Conservation (phyloP, 108 stramenopile genomes). For the Pelagomonas calceolata region DNA sequence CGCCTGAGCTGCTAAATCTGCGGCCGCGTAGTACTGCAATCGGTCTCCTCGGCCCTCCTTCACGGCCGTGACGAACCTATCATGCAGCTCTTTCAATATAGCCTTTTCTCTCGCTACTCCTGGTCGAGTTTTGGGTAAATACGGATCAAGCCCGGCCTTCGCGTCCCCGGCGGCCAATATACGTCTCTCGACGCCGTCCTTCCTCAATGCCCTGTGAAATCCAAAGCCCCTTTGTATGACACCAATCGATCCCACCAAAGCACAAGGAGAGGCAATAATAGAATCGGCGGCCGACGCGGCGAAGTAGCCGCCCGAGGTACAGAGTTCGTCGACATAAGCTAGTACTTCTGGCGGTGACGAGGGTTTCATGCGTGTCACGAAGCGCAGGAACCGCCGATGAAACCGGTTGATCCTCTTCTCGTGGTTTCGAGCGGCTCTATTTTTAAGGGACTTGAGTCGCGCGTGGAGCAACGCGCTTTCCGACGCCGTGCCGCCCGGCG, state of each 20-base stretch:
- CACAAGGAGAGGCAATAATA: slow-evolving; percentile 32
- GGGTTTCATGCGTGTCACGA: no score
- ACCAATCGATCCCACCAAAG: slow-evolving; percentile 73
- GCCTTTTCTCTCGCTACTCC: background rate
- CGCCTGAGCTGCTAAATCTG: no score
- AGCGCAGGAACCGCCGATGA: no score
- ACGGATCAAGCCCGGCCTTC: slow-evolving; percentile 7
- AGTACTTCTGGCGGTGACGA: no score
- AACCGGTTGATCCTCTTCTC: no score
- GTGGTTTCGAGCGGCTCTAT: no score
- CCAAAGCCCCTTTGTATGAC: slow-evolving; percentile 43
- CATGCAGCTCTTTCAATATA: slow-evolving; percentile 3
- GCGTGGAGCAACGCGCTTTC: no score
- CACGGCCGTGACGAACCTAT: background rate
- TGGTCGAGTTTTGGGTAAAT: background rate
- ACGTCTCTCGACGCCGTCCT: slow-evolving; percentile 3
- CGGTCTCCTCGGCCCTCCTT: background rate
- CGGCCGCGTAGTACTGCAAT: no score
- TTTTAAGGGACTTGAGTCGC: no score
- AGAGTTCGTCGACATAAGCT: background rate
- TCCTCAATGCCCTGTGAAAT: background rate
- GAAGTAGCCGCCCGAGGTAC: slow-evolving; percentile 11
- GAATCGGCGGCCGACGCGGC: slow-evolving; percentile 11
- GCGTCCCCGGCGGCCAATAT: background rate
- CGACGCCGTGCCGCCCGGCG: no score